Conservation (phyloP, 139 green algal genomes). For the Coelastrella sp. region DNA sequence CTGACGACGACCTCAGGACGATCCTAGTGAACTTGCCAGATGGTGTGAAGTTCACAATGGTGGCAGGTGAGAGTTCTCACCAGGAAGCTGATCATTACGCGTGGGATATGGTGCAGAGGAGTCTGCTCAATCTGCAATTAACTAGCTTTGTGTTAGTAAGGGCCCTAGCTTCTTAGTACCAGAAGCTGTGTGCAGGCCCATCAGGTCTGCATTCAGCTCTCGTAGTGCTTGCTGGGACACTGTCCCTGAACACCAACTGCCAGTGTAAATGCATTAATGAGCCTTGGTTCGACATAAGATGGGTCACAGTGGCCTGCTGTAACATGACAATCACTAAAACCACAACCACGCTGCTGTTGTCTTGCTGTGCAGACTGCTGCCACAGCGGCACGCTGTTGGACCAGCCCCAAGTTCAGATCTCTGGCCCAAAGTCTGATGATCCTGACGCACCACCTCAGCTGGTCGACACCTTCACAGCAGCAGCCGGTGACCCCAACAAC, state of each 20-base stretch:
- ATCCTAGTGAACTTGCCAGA: constrained; percentile 59
- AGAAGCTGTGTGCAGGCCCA: no score
- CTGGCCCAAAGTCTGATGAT: constrained; percentile 22
- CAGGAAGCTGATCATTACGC: no score
- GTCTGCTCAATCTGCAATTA: no score
- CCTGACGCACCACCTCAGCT: constrained; percentile 11
- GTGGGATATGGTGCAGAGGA: no score
- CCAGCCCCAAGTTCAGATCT: constrained; percentile 13
- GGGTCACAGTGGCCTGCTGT: no score
- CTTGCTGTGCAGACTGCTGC: constrained; percentile 73
- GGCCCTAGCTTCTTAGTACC: no score
- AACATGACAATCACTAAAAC: background rate
- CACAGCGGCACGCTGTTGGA: constrained; percentile 68
- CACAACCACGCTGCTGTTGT: background rate
- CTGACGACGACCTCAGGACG: constrained; percentile 57
- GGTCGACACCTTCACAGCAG: constrained; percentile 36
- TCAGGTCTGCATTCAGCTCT: no score
- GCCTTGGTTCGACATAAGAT: no score
- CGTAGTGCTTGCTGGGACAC: no score
- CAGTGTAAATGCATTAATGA: no score
- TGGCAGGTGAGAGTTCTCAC: constrained; percentile 46
- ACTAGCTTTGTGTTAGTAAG: no score
- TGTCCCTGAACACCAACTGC: no score
- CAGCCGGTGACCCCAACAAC: background rate
- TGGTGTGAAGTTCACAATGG: constrained; percentile 77